Percentiles rank a stretch among this genome's conserved stretches.
These are phyloP conservation scores for Russula compacta DNA, from an alignment of 768 basidiomycete genomes.

Conservation along the genomic window DNA sequence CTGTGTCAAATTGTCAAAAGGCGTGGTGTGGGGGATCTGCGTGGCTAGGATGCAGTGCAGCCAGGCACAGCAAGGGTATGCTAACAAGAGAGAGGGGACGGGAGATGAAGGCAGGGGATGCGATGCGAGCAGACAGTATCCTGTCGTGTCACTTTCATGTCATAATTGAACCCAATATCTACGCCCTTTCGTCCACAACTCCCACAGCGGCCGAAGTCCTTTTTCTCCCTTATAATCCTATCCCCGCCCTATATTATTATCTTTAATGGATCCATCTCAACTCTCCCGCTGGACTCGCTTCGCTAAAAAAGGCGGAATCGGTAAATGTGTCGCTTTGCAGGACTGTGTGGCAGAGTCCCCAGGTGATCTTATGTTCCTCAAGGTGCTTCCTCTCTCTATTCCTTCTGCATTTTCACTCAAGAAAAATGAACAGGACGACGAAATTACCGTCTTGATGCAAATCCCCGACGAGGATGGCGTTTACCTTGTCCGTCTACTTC, in stretches of 20 bases:
- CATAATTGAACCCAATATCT: too few relatives aligned
- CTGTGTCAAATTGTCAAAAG: too few relatives aligned
- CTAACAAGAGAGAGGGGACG: too few relatives aligned
- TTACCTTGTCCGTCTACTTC: constrained; percentile 49
- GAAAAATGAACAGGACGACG: constrained; percentile 48
- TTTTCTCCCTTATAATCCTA: neutral
- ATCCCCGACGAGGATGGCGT: constrained; percentile 41
- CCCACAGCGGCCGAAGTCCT: neutral
- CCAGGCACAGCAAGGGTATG: too few relatives aligned
- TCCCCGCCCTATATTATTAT: neutral
- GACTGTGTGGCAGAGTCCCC: constrained; percentile 69
- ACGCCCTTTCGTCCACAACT: neutral
- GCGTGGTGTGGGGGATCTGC: too few relatives aligned
- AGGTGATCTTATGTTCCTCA: constrained; percentile 82
- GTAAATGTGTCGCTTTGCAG: constrained; percentile 59
- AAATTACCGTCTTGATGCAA: constrained; percentile 71
- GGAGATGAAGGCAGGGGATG: too few relatives aligned
- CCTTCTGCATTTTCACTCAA: neutral
- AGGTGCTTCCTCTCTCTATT: constrained; percentile 34
- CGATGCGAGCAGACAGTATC: too few relatives aligned
- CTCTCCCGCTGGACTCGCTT: constrained; percentile 78
- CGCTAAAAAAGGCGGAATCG: constrained; percentile 79
- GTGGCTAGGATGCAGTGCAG: too few relatives aligned
- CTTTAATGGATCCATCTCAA: constrained; percentile 56
- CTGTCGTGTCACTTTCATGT: too few relatives aligned